Evolutionary conservation across 306 rosid species (phyloP).

Genomic region (Medicago ruthenica): DNA sequence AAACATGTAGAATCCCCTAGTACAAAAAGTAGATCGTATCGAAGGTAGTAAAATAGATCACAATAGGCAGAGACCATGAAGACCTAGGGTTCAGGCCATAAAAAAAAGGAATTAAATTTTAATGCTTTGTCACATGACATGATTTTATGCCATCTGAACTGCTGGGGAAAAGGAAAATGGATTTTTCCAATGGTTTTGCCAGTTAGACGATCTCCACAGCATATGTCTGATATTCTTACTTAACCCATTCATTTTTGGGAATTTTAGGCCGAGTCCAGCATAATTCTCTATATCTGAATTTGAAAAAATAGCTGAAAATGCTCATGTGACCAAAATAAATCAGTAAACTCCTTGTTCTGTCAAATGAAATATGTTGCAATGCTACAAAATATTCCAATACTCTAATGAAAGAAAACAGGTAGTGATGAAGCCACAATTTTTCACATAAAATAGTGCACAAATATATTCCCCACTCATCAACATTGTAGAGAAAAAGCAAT

Average conservation of each 20-base stretch:
- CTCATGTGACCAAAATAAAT: neutral
- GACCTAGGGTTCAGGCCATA: neutral
- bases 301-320: neutral
- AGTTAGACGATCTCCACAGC: neutral
- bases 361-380: conserved; percentile 1
- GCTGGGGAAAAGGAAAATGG: neutral
- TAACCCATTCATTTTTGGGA: conserved; percentile 14
- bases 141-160: neutral
- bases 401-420: neutral
- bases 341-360: conserved; percentile 13
- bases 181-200: neutral
- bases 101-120: neutral
- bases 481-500: conserved; percentile 1
- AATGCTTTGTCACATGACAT: conserved; percentile 2
- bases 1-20: too few relatives aligned
- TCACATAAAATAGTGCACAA: conserved; percentile 13
- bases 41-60: neutral
- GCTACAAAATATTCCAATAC: neutral
- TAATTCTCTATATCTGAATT: conserved; percentile 14
- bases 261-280: conserved; percentile 6
- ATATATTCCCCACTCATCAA: neutral
- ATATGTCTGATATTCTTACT: neutral
- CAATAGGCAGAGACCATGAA: neutral
- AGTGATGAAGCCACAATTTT: neutral
- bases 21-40: neutral